phyloP scores from a whole-genome alignment of 805 yeast genomes.

The Saturnispora besseyi region DNA sequence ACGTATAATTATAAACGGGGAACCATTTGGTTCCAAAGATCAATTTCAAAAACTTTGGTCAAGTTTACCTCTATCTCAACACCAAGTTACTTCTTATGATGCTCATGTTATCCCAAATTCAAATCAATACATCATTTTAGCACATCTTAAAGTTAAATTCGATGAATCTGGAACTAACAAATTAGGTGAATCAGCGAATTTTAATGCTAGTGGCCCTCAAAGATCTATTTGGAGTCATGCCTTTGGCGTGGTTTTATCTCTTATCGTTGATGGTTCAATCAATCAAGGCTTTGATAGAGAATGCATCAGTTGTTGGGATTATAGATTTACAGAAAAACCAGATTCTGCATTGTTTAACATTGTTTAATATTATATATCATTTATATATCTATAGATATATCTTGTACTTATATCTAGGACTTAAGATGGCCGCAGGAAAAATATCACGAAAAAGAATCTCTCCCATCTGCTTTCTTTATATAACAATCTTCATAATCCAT shows the following conservation, averaged over 20 bases:
- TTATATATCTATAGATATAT: background rate
- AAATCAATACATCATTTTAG: constrained; percentile 32
- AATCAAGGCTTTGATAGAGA: constrained; percentile 32
- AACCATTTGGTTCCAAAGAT: constrained; percentile 42
- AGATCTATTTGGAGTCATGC: constrained; percentile 60
- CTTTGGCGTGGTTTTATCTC: constrained; percentile 54
- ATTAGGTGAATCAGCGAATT: constrained; percentile 54
- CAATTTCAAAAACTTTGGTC: constrained; percentile 54
- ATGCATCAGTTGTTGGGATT: constrained; percentile 51
- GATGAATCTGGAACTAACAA: constrained; percentile 69
- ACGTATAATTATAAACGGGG: constrained; percentile 51
- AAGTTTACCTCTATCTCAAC: constrained; percentile 49
- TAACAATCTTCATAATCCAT: constrained; percentile 3
- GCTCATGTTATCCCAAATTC: constrained; percentile 52
- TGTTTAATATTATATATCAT: background rate
- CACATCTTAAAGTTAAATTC: constrained; percentile 53
- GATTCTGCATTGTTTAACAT: constrained; percentile 33
- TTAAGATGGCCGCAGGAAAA: too few relatives aligned
- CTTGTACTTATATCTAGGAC: too few relatives aligned
- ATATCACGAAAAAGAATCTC: too few relatives aligned
- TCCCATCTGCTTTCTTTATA: background rate
- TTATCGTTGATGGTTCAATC: constrained; percentile 50
- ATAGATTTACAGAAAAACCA: constrained; percentile 58
- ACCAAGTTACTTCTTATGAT: constrained; percentile 54
- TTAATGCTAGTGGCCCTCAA: constrained; percentile 26